Base-by-base conservation (phyloP, 2,329 filamentous ascomycete species). In the Exophiala viscosa region DNA sequence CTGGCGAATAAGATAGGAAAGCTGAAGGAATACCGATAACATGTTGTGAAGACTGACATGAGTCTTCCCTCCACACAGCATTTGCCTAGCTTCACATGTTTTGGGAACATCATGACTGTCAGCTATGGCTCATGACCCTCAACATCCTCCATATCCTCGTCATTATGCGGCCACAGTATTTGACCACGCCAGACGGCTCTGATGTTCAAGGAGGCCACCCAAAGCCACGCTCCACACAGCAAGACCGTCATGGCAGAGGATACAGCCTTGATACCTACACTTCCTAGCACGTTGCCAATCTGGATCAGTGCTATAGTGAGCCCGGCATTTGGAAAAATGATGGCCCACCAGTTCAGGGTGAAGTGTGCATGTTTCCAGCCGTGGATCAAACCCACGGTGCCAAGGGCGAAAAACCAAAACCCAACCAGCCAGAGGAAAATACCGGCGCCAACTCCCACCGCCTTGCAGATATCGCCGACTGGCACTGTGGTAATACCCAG, bases 241-340 rank as follows among this genome's bases (percentile, higher is more conserved):
- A 78, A 58, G 15, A 82, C 66, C 0, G 80, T 81, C 73, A 84
- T 73, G 11, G 74, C 81, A n/a, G 76, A 77, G 2, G 74, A 73
- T 18, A 83, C 69, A 38, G 76, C 76, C 62, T 76, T 64, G 17
- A 85, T 68, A 0, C 71, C 78, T 0, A 69, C 57, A 59, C 79
- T 84, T 0, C 73, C 65, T 6, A 83, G 67, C 0, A 69, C 75
- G 11, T 73, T 72, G 2, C 78, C 82, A 39, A 84, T 69, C 11
- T 78, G 71, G 32, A 85, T 81, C 3, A 76, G 76, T 0, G 80
- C 78, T 34, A 85, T 70, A 1, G 78, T 81, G 43, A 85, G 77
- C 0, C 83, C 83, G 1, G 78, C 81, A 53, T 85, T 85, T 3
- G 83, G 82, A 61, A 86, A 86, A 32, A 86, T 76, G 65, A 84